Base-by-base conservation (phyloP, 805 yeast species). In the Blastobotrys peoriensis region DNA sequence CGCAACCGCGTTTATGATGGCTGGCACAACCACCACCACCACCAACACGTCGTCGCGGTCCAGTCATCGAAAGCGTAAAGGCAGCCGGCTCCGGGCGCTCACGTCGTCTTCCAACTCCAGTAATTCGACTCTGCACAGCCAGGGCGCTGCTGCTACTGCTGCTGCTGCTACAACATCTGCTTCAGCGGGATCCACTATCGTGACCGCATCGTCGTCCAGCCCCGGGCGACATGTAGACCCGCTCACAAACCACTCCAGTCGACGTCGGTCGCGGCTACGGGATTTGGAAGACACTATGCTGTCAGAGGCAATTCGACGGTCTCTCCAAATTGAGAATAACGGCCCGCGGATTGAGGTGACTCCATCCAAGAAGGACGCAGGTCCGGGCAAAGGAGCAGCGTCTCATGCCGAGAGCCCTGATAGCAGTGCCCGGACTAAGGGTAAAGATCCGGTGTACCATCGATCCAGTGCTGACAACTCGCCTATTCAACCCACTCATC, bases 241-340 rank as follows among this genome's bases (percentile, higher is more conserved):
- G 39, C 44, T 45, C 16, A 48, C 15, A 48, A 49, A 37, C 52
- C 33, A 46, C 30, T 48, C 59, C n/a, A 48, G 40, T 37, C 45
- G 46, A 15, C 50, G 53, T 47, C 47, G 49, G 37, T 49, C 49
- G 22, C 54, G 56, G 33, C 49, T 54, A 40, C 56, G 57, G 45
- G 79, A 75, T 23, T 50, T 79, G 37, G 86, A 88, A 61, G 84
- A 84, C 45, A 69, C 81, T 53, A 84, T 87, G 95, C 70, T 88
- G 40, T 83, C 83, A 55, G 89, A 86, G 58, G 96, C 96, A 0
- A 71, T 88, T 63, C 68, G 86, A 50, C 67, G 86, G 40, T 81
- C 89, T 2, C 25, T 41, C 21, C 16, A 21, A 4, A 35, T 33
- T 5, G 44, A 41, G 39, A 38, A 41, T 23, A 16, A 16, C 3